Evolutionary conservation across 257 asterid species (phyloP).

Genomic region (Nicotiana attenuata): DNA sequence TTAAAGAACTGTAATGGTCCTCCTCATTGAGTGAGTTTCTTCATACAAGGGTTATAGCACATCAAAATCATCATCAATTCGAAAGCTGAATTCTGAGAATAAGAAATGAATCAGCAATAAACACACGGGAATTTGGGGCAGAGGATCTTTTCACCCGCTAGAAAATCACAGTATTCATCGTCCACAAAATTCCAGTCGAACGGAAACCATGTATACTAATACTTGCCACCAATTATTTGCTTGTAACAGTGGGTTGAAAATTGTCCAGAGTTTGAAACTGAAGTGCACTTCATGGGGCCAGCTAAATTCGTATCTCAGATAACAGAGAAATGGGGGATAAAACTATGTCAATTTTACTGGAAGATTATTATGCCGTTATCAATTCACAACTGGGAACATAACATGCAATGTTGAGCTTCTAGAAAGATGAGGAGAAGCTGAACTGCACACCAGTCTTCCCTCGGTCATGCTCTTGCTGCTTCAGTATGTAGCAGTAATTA

Average conservation of each 20-base stretch:
- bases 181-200: background rate
- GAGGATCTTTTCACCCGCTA: background rate
- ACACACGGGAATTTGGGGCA: background rate
- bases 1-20: background rate
- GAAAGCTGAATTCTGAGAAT: background rate
- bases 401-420: conserved; percentile 13
- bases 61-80: background rate
- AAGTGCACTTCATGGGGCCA: conserved; percentile 1
- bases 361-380: background rate
- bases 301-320: background rate
- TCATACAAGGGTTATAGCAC: background rate
- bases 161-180: background rate
- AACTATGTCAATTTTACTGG: background rate
- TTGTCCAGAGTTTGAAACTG: background rate
- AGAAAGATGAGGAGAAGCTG: conserved; percentile 75
- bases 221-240: conserved; percentile 2
- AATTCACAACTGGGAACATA: background rate
- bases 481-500: conserved; percentile 74
- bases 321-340: background rate
- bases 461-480: conserved; percentile 62
- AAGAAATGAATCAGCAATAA: background rate
- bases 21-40: background rate
- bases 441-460: conserved; percentile 91
- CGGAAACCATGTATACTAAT: background rate
- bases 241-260: conserved; percentile 1